Evolutionary conservation across 345 rosid species (phyloP), one percentile per base, ranked within the genome.

Genomic region (Nasturtium officinale): DNA sequence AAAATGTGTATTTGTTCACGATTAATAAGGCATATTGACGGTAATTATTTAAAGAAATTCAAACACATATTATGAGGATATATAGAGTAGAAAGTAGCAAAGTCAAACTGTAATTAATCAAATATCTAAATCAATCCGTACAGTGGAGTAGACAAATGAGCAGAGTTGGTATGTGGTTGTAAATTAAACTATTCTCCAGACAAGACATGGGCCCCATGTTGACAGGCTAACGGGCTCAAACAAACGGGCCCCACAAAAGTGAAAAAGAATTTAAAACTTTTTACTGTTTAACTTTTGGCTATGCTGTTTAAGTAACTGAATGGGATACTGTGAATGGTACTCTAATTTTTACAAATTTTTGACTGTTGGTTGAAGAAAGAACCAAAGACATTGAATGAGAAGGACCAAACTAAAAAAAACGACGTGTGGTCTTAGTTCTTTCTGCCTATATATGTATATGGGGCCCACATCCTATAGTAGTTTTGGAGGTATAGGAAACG

Each of bases 381-480:
- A 29, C 48, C 40, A 51, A 28, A 63, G 63, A 72, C 21, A 30
- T 48, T 6, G 16, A 46, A 73, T 57, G 65, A 64, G 16, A 46
- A 73, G 65, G 65, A 64, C 65, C 47, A 48, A 58, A 1, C 53
- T 48, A 30, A 2, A 35, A 3, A 59, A 51, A 68, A 60, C 74
- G 69, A 75, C 69, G 42, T 53, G 57, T 75, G 69, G 69, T 75
- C 62, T 75, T 30, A 60, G 69, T 75, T 75, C 79, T 61, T 75
- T 75, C 74, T 75, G 79, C 58, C 63, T 75, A 28, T 56, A 16
- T 32, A 32, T 46, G 28, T 23, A 23, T 23, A 9, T 47, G 26
- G 29, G 18, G 33, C 42, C 74, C 74, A 53, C 69, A 9, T 52
- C 16, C 67, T 20, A 26, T 26, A 11, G 1, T 26, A 11, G 1